These are phyloP conservation scores for Penicillium malachiteum DNA, from an alignment of 495 filamentous ascomycete genomes.

Conservation along the genomic window DNA sequence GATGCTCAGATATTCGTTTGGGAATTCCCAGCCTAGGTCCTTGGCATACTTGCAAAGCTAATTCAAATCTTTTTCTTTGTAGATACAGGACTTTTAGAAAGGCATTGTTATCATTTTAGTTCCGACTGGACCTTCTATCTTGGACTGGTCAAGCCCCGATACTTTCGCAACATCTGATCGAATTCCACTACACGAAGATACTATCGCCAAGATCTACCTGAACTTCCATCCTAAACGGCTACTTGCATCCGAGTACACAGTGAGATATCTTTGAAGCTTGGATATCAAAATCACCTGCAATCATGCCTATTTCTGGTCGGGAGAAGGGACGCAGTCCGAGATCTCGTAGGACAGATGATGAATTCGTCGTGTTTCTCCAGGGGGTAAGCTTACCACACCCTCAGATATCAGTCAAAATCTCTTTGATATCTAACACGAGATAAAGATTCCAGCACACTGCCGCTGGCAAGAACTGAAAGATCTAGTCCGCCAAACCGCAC, in stretches of 20 bases:
- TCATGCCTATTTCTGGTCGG: slow-evolving; percentile 33
- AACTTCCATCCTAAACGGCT: neutral
- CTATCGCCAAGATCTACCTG: neutral
- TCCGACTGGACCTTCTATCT: slow-evolving; percentile 4
- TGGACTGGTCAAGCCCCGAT: slow-evolving; percentile 14
- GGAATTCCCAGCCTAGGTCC: neutral
- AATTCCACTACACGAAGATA: neutral
- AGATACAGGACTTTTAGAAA: neutral
- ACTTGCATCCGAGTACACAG: neutral
- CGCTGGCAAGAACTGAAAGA: slow-evolving; percentile 53
- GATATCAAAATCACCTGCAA: neutral
- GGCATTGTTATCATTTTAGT: slow-evolving; percentile 10
- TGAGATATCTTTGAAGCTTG: too few species aligned
- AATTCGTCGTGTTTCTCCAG: slow-evolving; percentile 49
- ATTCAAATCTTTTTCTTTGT: neutral
- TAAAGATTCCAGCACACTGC: slow-evolving; percentile 46
- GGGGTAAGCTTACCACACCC: slow-evolving; percentile 29
- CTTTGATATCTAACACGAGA: neutral
- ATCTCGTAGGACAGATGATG: slow-evolving; percentile 40
- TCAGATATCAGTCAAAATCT: too few species aligned
- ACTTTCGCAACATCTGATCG: slow-evolving; percentile 20
- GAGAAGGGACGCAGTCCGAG: slow-evolving; percentile 34
- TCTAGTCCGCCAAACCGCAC: slow-evolving; percentile 45
- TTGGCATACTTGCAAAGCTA: neutral
- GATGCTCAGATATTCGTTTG: neutral